Evolutionary conservation across 2,329 filamentous ascomycete species (phyloP).

Genomic region (Fusarium poae): DNA sequence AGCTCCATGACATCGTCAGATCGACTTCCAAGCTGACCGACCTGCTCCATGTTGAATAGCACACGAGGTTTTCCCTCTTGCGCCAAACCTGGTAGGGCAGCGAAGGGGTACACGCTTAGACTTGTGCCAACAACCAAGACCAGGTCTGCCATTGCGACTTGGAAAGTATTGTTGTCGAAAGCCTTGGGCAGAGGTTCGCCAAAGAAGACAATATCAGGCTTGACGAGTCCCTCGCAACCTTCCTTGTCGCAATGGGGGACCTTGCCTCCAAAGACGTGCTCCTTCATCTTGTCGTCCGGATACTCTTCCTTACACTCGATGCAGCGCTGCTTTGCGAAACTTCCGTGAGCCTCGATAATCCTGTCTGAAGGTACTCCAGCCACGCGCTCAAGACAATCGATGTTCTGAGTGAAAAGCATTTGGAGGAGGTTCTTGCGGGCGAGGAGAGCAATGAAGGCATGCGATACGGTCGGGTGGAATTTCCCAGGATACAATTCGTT

Average conservation of each 20-base stretch:
- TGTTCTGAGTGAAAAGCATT: constrained; percentile 97
- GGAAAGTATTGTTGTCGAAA: constrained; percentile 55
- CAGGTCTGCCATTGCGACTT: constrained; percentile 76
- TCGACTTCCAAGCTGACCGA: constrained; percentile 81
- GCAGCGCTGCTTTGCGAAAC: constrained; percentile 90
- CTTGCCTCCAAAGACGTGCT: constrained; percentile 73
- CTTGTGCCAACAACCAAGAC: constrained; percentile 91
- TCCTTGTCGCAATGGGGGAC: constrained; percentile 76
- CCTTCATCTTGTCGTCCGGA: constrained; percentile 79
- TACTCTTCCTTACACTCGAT: constrained; percentile 85
- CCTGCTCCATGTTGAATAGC: constrained; percentile 87
- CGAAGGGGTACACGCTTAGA: constrained; percentile 89
- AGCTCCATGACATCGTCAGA: constrained; percentile 87
- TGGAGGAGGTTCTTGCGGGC: constrained; percentile 81
- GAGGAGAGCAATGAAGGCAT: constrained; percentile 88
- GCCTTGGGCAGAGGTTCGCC: constrained; percentile 72
- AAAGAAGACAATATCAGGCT: constrained; percentile 96
- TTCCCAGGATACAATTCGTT: constrained; percentile 92
- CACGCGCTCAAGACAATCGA: constrained; percentile 90
- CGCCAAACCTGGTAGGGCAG: constrained; percentile 78
- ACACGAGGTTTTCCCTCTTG: constrained; percentile 76
- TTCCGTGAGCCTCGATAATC: constrained; percentile 95
- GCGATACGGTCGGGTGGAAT: constrained; percentile 88
- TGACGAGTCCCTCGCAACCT: constrained; percentile 82
- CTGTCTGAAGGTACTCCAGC: constrained; percentile 85